These are phyloP conservation scores for Phytophthora pisi DNA, from an alignment of 352 stramenopile species.

Conservation along the genomic window DNA sequence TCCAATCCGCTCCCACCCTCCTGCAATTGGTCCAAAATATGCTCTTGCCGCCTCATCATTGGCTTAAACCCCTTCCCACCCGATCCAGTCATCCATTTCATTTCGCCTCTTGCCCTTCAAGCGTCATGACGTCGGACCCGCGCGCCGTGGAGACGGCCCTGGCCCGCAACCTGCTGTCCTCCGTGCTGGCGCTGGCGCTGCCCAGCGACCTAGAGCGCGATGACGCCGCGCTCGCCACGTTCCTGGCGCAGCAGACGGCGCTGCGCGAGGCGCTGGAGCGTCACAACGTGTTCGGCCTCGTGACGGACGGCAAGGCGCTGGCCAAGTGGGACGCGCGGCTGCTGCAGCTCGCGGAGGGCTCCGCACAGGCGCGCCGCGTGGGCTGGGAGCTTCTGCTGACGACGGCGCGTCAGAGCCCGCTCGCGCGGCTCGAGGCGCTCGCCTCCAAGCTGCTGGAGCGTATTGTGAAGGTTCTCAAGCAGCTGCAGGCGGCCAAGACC, in stretches of 20 bases:
- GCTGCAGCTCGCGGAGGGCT: constrained; percentile 56
- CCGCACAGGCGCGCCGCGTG: constrained; percentile 39
- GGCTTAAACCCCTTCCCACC: constrained; percentile 13
- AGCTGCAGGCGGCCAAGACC: constrained; percentile 42
- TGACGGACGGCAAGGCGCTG: constrained; percentile 76
- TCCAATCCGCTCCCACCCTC: not conserved
- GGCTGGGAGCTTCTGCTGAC: constrained; percentile 70
- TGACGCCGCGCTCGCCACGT: constrained; percentile 38
- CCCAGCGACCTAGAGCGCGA: constrained; percentile 61
- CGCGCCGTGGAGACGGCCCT: constrained; percentile 39
- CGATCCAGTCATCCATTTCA: constrained; percentile 21
- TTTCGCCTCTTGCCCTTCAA: constrained; percentile 3
- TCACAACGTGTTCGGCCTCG: constrained; percentile 78
- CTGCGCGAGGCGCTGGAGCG: constrained; percentile 53
- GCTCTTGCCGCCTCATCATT: not conserved
- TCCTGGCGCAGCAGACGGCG: constrained; percentile 59
- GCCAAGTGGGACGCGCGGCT: constrained; percentile 75
- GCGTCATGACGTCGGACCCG: constrained; percentile 15
- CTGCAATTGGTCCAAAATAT: constrained; percentile 12
- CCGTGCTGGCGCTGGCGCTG: constrained; percentile 73
- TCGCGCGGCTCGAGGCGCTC: constrained; percentile 64
- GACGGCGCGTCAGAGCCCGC: constrained; percentile 58
- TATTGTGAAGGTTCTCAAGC: constrained; percentile 74
- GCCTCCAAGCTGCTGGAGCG: constrained; percentile 65
- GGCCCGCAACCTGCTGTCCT: constrained; percentile 83